Evolutionary conservation across 805 yeast species (phyloP), one percentile per base, ranked within the genome.

Genomic region (Barnettozyma sucrosica): DNA sequence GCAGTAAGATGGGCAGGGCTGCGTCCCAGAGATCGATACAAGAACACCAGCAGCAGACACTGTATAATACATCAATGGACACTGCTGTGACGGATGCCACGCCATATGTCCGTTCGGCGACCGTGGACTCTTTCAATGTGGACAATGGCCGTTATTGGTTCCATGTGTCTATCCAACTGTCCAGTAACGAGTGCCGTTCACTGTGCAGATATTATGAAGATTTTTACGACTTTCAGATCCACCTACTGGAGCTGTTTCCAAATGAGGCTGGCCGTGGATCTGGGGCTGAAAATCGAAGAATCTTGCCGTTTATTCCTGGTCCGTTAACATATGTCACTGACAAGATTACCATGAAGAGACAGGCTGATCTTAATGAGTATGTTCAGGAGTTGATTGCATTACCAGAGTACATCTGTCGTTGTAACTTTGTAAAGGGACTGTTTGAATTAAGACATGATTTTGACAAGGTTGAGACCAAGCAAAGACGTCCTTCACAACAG

Each of bases 221-320:
- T 68, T 93, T 93, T 63, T 93, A 90, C 65, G 96, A 93, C 63
- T 78, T 90, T 62, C 99, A 93, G 64, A 89, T 89, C 45, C 79
- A 76, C 52, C 70, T 93, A 44, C 71, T 92, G 44, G 93, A 85
- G 57, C 74, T 81, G 24, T 93, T 86, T 72, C 97, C 97, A 7
- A 80, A 76, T 51, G 99, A 92, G 66, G 96, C 97, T 8, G 97
- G 97, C 13, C 81, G 88, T 55, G 82, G 80, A 39, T n/a, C 30
- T 39, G 42, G 32, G 5, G 82, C 81, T 38, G 85, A 85, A 65
- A 73, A 80, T 24, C 79, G 81, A 45, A 79, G 99, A 54, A 83
- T 85, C 26, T 74, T 93, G 48, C 99, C 99, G 7, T 89, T 83
- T 55, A 90, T 93, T 59, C 98, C 99, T 0, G 99, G 98, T 1